A percentile compares a stretch with the other conserved stretches of the same genome.
Evolutionary conservation across 768 basidiomycete genomes (phyloP).

Genomic region (Naganishia randhawae): DNA sequence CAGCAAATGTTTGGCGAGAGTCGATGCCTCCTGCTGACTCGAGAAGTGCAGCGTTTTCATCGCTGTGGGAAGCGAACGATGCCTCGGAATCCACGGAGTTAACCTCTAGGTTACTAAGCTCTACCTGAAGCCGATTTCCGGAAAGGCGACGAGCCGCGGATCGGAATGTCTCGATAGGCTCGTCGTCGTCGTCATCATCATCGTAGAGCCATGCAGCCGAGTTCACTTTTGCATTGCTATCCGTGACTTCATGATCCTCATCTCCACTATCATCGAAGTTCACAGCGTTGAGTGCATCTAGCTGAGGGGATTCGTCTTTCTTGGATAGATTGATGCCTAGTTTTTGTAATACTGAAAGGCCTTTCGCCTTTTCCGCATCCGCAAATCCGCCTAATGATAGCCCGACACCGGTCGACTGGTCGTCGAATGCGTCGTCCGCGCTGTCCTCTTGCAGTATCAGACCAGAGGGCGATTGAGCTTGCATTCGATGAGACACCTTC

Average conservation of each 20-base stretch:
- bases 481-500: neutral
- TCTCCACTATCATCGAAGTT: slow-evolving; percentile 6
- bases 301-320: neutral
- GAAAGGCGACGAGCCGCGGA: slow-evolving; percentile 1
- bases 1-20: neutral
- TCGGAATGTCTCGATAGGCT: neutral
- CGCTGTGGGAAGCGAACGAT: neutral
- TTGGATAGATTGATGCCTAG: slow-evolving; percentile 22
- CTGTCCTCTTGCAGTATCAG: neutral
- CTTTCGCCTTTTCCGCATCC: slow-evolving; percentile 10
- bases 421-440: neutral
- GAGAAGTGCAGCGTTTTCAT: neutral
- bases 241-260: slow-evolving; percentile 20
- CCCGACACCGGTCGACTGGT: neutral
- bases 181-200: slow-evolving; percentile 12
- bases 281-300: neutral
- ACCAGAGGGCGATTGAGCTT: neutral
- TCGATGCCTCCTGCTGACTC: neutral
- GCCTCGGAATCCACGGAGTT: neutral
- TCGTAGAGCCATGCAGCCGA: slow-evolving; percentile 10
- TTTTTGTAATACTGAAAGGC: slow-evolving; percentile 21
- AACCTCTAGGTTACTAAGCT: neutral
- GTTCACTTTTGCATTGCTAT: neutral
- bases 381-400: slow-evolving; percentile 8
- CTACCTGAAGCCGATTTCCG: neutral